Evolutionary conservation across 805 yeast genomes (phyloP), one percentile per base, ranked within the genome.

Genomic region (Limtongia smithiae): DNA sequence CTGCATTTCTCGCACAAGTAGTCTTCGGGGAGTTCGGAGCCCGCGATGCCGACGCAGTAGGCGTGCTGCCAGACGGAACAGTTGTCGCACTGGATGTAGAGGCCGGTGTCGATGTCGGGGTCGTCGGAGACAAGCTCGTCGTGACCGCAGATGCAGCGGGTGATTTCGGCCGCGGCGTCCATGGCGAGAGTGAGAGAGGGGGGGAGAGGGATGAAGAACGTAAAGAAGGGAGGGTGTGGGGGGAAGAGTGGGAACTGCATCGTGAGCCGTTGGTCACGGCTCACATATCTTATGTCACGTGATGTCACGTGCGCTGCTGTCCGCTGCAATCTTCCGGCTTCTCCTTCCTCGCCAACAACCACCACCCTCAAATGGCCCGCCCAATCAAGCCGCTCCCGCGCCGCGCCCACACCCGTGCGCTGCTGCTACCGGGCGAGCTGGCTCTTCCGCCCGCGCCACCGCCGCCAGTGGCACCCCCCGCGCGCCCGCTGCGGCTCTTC

Each of bases 31-130:
- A 88, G 86, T 42, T 82, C 87, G 43, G 79, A 80, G 46, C 74
- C 73, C n/a, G n/a, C n/a, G 50, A 91, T 80, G 0, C 96, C 95
- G 32, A 91, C 96, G 71, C 98, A 91, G 68, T 75, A 87, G 1
- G 97, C 97, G 66, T 91, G 98, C 67, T 91, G 98, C 98, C 98
- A 91, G 6, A 84, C 96, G 17, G 86, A 81, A 70, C 98, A 91
- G 55, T 77, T 76, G 62, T 93, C 98, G 74, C 98, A 93, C 68
- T 93, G 97, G 54, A 93, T 85, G 21, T 95, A 90, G 62, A 87
- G 83, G 0, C 97, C 97, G 60, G 91, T 93, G 68, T 88, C 96
- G 52, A 87, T 94, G 50, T 81, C 85, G 37, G 63, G 53, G 31
- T 56, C 58, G 50, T 63, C 61, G 21, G 65, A 55, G 50, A 66